Evolutionary conservation across 2,329 filamentous ascomycete species (phyloP), one percentile per base, ranked within the genome.

Genomic region (Botrytis fragariae): DNA sequence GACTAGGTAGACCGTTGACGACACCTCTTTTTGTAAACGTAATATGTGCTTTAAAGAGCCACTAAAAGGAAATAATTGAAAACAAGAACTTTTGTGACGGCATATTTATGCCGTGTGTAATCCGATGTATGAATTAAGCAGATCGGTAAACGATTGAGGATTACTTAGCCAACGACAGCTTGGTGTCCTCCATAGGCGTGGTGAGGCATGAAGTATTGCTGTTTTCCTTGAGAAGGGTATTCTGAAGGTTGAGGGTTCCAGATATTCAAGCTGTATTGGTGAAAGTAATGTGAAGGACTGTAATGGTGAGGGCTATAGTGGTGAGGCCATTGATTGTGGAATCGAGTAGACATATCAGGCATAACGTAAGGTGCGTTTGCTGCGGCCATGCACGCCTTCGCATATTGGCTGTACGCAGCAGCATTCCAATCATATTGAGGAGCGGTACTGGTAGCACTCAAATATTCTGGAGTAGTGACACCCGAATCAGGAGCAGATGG

Each of bases 401-500:
- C 84, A 79, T 86, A 84, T 72, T 84, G 83, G 72, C 85, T 85
- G 68, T 85, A 84, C n/a, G 84, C 81, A 64, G 51, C 51, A 18
- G 51, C 51, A 54, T 84, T 84, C 79, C 87, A 86, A 78, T 87
- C 85, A 65, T 86, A 83, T 84, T 85, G 85, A 76, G 87, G 84
- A 77, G 83, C 87, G 82, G 82, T 80, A 74, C 83, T 83, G 69
- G 83, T 81, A 60, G 82, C 80, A 73, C 84, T 85, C 79, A 85
- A 83, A 77, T 86, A 87, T 74, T 88, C 86, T 29, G 87, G 87
- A 59, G 86, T 88, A 68, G 84, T 85, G 35, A 86, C 84, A 59
- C 85, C 86, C 51, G 86, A 87, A 74, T 86, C 85, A 25, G 86
- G 85, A 63, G 85, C 85, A 42, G 86, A 87, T n/a, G 85, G 83